Base-by-base conservation (phyloP, 345 rosid genomes). In the Populus deltoides region DNA sequence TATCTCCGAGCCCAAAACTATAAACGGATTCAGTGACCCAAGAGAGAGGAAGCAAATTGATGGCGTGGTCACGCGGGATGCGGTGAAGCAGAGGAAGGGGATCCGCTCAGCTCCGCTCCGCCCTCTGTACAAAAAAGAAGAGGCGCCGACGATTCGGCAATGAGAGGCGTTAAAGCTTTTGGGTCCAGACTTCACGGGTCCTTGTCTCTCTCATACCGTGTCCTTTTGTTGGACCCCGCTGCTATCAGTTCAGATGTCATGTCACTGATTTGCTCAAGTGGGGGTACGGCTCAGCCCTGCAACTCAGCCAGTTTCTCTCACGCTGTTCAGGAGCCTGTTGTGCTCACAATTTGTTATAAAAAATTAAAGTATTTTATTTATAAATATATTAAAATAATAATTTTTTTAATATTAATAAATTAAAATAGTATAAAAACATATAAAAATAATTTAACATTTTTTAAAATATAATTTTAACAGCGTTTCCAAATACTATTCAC, bases 391-490 rank as follows among this genome's bases (percentile, higher is more conserved):
- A 9, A 41, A 41, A 41, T 39, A 2, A 41, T 41, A 2, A 2
- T 9, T 9, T 41, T 39, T 33, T 33, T 33, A 33, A 33, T 33
- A 33, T 4, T 4, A 33, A 0, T 0, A 33, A 33, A 38, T 38
- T 0, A 7, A 38, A 7, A 36, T 31, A 0, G 6, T 36, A 5
- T 36, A 36, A 36, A 36, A 8, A 41, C 4, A 33, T 33, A 33
- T 33, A 39, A 39, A 39, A 39, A 39, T 39, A 41, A 41, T 8
- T 39, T 39, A 1, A 8, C 0, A 2, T 41, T 39, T 39, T 39
- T 39, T 0, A 2, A 39, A 16, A 4, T 33, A 33, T 33, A 5
- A 0, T 33, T 33, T 33, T 4, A 33, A 4, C 0, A 33, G 6
- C 1, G 5, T 4, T 33, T 4, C 0, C 36, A 33, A 4, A 33